Conservation (phyloP, 805 yeast species). For the Hanseniaspora meyeri region DNA sequence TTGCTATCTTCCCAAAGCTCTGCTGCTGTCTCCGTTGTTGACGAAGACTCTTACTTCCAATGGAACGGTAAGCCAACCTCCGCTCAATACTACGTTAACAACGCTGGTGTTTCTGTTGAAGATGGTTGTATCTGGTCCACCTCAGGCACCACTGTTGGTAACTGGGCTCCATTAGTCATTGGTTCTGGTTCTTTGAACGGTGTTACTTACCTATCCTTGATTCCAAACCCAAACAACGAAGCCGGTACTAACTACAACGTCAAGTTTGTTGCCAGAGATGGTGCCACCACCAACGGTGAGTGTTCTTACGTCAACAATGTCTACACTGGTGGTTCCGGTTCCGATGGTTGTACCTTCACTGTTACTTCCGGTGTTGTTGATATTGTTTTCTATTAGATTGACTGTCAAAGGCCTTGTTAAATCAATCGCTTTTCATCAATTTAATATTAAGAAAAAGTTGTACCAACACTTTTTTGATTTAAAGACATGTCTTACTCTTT, state of each 20-base stretch:
- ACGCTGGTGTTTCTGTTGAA: conserved; percentile 57
- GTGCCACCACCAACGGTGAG: conserved; percentile 47
- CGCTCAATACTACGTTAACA: conserved; percentile 63
- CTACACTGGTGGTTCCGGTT: conserved; percentile 45
- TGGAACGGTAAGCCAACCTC: conserved; percentile 58
- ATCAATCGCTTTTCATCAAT: too few species aligned
- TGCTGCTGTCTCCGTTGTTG: conserved; percentile 47
- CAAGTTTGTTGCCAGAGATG: conserved; percentile 62
- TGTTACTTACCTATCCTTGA: conserved; percentile 53
- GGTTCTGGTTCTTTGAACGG: conserved; percentile 64
- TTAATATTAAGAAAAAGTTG: background rate
- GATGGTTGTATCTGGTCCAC: conserved; percentile 68
- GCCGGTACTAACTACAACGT: conserved; percentile 49
- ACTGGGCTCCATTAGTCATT: conserved; percentile 68
- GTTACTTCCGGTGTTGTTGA: conserved; percentile 49
- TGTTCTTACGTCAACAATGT: conserved; percentile 72
- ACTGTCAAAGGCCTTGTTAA: too few species aligned
- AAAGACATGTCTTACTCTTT: background rate
- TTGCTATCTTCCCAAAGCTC: conserved; percentile 33
- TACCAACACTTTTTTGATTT: too few species aligned
- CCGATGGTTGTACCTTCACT: conserved; percentile 72
- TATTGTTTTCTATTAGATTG: conserved; percentile 40
- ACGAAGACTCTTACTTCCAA: conserved; percentile 43
- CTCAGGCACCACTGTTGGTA: conserved; percentile 48
- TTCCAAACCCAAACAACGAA: conserved; percentile 65